A percentile compares a stretch with the other conserved stretches of the same genome.
phyloP scores from a whole-genome alignment of 1,139 yeast species.

The Suhomyces terraborum region DNA sequence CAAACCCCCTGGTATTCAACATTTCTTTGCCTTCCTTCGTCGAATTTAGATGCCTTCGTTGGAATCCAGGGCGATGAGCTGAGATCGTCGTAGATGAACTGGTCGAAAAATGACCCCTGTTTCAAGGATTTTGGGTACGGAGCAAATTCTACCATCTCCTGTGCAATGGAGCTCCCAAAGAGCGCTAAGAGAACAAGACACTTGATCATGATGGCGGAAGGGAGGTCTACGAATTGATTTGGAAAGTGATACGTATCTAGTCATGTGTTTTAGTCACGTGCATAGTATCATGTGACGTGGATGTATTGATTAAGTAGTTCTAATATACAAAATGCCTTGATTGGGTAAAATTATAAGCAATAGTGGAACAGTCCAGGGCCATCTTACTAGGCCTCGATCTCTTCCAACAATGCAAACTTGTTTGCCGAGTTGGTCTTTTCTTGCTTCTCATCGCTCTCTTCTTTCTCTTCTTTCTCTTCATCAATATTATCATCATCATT shows the following conservation, averaged over 20 bases:
- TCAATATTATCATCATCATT: constrained; percentile 25
- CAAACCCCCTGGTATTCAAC: constrained; percentile 71
- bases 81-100: constrained; percentile 50
- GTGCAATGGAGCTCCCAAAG: constrained; percentile 3
- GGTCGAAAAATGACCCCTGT: constrained; percentile 63
- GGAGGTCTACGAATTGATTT: neutral
- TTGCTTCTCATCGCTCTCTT: constrained; percentile 17
- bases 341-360: too few relatives aligned
- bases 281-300: neutral
- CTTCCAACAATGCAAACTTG: constrained; percentile 49
- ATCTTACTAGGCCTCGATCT: constrained; percentile 57
- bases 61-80: constrained; percentile 59
- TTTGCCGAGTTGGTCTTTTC: constrained; percentile 12
- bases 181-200: constrained; percentile 2
- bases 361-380: too few relatives aligned
- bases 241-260: neutral
- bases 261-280: constrained; percentile 1
- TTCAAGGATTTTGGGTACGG: constrained; percentile 20
- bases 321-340: neutral
- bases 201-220: constrained; percentile 7
- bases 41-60: constrained; percentile 55
- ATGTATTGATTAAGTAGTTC: neutral
- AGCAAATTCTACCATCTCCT: constrained; percentile 3
- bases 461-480: constrained; percentile 20
- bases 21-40: constrained; percentile 37